Conservation (phyloP, 306 rosid species). For the Glycine tomentella region DNA sequence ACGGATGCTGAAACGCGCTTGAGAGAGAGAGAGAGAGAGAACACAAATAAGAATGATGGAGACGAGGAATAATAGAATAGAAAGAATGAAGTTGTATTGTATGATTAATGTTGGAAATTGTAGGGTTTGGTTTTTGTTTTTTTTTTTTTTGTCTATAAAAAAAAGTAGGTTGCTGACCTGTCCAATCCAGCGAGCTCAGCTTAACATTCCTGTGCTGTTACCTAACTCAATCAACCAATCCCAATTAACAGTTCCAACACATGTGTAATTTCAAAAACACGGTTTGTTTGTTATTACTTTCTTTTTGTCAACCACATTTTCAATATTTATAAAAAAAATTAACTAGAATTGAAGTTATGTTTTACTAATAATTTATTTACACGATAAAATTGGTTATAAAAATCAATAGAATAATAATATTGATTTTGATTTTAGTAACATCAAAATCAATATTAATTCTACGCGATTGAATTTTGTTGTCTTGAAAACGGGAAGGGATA, state of each 20-base stretch:
- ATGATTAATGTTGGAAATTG: slow-evolving; percentile 30
- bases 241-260: slow-evolving; percentile 17
- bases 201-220: slow-evolving; percentile 4
- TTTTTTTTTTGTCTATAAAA: neutral
- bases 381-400: too few relatives aligned
- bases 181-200: neutral
- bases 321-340: neutral
- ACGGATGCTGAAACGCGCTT: neutral
- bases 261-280: slow-evolving; percentile 34
- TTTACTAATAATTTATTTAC: too few relatives aligned
- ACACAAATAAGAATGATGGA: neutral
- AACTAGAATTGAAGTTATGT: too few relatives aligned
- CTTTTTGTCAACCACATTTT: neutral
- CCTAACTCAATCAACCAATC: slow-evolving; percentile 37
- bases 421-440: too few relatives aligned
- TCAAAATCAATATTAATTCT: too few relatives aligned
- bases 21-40: neutral
- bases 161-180: slow-evolving; percentile 48
- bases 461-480: neutral
- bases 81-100: neutral
- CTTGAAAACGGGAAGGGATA: neutral
- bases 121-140: neutral
- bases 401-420: too few relatives aligned
- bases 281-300: neutral
- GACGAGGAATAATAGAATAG: neutral